phyloP scores from a whole-genome alignment of 805 yeast species.

The Komagataella ulmi region DNA sequence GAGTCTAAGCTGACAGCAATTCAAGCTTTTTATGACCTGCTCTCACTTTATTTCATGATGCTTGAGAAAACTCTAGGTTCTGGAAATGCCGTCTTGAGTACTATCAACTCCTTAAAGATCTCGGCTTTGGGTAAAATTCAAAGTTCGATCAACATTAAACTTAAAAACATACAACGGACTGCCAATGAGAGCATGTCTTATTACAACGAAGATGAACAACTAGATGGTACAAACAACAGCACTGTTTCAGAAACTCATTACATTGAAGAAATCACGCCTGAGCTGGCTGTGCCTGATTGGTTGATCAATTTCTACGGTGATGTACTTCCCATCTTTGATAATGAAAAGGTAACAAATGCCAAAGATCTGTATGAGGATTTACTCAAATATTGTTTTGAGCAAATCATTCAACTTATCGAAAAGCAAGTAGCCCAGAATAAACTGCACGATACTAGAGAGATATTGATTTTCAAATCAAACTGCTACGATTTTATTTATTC shows the following conservation, averaged over 20 bases:
- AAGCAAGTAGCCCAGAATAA: conserved; percentile 18
- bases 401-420: conserved; percentile 27
- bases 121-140: neutral
- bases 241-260: conserved; percentile 7
- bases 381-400: conserved; percentile 27
- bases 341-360: conserved; percentile 20
- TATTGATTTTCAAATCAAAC: conserved; percentile 37
- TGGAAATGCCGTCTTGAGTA: neutral
- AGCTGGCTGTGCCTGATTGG: conserved; percentile 80
- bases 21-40: conserved; percentile 44
- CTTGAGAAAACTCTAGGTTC: conserved; percentile 29
- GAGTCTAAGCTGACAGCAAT: conserved; percentile 46
- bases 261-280: conserved; percentile 26
- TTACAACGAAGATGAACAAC: neutral
- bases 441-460: conserved; percentile 14
- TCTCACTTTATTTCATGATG: conserved; percentile 62
- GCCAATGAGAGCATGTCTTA: neutral
- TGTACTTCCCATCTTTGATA: conserved; percentile 42
- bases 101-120: neutral
- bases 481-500: conserved; percentile 45
- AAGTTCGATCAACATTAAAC: neutral
- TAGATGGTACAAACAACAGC: neutral
- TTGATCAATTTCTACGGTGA: conserved; percentile 50
- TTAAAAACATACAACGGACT: neutral
- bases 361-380: conserved; percentile 22